Percentiles rank a stretch among this genome's conserved stretches.
phyloP scores from a whole-genome alignment of 2,329 filamentous ascomycete genomes.

The Claviceps pazoutovae region DNA sequence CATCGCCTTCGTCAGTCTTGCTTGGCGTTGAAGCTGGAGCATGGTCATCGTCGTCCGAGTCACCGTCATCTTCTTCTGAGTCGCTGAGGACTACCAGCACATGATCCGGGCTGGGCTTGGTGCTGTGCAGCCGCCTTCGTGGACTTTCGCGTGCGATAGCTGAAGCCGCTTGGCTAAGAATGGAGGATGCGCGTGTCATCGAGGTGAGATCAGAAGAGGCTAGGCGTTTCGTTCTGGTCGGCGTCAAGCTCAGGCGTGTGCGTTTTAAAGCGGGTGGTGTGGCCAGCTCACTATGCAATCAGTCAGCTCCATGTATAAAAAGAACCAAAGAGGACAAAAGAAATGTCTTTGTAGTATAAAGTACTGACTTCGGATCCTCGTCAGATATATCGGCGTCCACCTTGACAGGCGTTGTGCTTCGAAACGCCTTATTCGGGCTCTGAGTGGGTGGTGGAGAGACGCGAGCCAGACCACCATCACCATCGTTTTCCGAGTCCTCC shows the following conservation, averaged over 20 bases:
- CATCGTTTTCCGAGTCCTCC: conserved; percentile 7
- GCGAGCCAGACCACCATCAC: background rate
- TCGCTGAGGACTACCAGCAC: conserved; percentile 18
- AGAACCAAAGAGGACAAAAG: background rate
- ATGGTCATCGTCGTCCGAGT: conserved; percentile 17
- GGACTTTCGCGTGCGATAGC: background rate
- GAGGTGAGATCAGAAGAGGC: conserved; percentile 5
- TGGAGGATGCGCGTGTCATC: conserved; percentile 6
- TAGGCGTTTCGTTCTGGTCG: conserved; percentile 7
- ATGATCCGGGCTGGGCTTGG: background rate
- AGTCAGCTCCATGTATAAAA: background rate
- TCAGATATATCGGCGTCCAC: background rate
- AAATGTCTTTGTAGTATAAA: background rate
- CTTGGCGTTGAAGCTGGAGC: conserved; percentile 1
- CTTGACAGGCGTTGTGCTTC: background rate
- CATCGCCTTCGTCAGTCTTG: conserved; percentile 8
- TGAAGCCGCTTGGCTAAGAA: conserved; percentile 7
- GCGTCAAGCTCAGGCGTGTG: conserved; percentile 14
- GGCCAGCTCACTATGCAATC: conserved; percentile 16
- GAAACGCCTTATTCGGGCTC: background rate
- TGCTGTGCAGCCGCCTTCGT: background rate
- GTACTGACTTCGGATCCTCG: background rate
- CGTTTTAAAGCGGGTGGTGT: conserved; percentile 27
- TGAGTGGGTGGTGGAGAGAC: background rate
- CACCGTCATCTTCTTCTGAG: conserved; percentile 18